A percentile compares a stretch with the other conserved stretches of the same genome.
Evolutionary conservation across 257 asterid genomes (phyloP).

Genomic region (Coffea canephora): DNA sequence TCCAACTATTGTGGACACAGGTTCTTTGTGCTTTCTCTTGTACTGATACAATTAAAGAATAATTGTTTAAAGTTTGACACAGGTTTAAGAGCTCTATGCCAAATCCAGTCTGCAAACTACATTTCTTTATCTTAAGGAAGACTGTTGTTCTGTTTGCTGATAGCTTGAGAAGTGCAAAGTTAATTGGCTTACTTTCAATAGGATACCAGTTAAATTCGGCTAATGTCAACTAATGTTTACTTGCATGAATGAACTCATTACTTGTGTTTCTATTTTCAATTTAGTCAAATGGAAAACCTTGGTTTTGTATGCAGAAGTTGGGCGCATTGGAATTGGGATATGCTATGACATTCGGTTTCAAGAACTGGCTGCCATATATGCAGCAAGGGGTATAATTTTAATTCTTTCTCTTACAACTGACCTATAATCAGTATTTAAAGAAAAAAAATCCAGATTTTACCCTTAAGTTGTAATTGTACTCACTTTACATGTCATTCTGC

Average conservation of each 20-base stretch:
- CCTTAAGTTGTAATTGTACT: not conserved
- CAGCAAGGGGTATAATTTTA: slow-evolving; percentile 61
- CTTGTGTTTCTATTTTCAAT: not conserved
- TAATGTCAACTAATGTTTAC: not conserved
- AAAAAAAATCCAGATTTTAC: not conserved
- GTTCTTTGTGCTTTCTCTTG: slow-evolving; percentile 28
- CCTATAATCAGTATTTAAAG: slow-evolving; percentile 8
- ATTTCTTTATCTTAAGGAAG: not conserved
- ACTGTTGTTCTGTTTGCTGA: not conserved
- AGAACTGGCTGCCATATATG: slow-evolving; percentile 82
- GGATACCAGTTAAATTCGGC: not conserved
- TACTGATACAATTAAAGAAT: not conserved
- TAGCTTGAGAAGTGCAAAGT: not conserved
- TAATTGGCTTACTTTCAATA: not conserved
- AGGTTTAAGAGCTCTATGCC: slow-evolving; percentile 1
- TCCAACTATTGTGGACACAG: slow-evolving; percentile 85
- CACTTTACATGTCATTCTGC: not conserved
- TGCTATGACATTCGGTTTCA: slow-evolving; percentile 85
- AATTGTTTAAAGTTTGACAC: slow-evolving; percentile 11
- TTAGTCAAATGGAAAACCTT: slow-evolving; percentile 11
- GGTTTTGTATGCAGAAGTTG: slow-evolving; percentile 58
- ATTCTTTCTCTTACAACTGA: slow-evolving; percentile 13
- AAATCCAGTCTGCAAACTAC: not conserved
- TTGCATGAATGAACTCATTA: not conserved
- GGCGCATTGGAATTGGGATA: slow-evolving; percentile 85